Evolutionary conservation across 345 rosid species (phyloP).

Genomic region (Murraya paniculata): DNA sequence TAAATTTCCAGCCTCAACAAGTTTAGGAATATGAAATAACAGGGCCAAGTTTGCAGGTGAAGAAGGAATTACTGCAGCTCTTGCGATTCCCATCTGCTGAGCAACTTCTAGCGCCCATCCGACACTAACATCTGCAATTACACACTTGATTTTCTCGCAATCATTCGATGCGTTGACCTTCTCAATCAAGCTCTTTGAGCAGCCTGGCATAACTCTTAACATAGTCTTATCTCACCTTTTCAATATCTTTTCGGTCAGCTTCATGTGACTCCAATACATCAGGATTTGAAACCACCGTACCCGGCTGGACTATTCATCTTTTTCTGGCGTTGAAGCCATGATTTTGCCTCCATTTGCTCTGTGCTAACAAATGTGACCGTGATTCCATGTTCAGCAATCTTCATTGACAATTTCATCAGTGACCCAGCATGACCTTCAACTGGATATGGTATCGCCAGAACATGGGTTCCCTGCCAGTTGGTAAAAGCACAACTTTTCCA

Average conservation of each 20-base stretch:
- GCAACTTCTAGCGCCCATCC: slow-evolving; percentile 35
- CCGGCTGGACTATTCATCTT: background rate
- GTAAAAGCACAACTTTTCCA: too few species aligned
- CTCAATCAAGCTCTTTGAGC: slow-evolving; percentile 25
- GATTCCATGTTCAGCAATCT: slow-evolving; percentile 31
- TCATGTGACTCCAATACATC: slow-evolving; percentile 8
- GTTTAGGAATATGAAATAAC: slow-evolving; percentile 9
- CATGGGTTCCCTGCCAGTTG: slow-evolving; percentile 23
- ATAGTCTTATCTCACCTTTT: slow-evolving; percentile 5
- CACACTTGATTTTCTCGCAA: slow-evolving; percentile 23
- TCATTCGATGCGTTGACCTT: slow-evolving; percentile 8
- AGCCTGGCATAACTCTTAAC: slow-evolving; percentile 13
- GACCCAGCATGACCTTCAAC: slow-evolving; percentile 36
- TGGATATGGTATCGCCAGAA: slow-evolving; percentile 29
- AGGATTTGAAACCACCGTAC: slow-evolving; percentile 26
- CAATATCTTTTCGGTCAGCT: background rate
- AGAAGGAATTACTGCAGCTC: slow-evolving; percentile 15
- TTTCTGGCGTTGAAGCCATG: slow-evolving; percentile 10
- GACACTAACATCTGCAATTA: slow-evolving; percentile 20
- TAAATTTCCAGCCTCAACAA: slow-evolving; percentile 18
- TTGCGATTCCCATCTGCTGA: slow-evolving; percentile 15
- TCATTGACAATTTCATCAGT: slow-evolving; percentile 32
- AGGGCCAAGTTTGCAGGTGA: slow-evolving; percentile 21
- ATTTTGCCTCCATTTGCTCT: slow-evolving; percentile 16
- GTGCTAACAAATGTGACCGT: slow-evolving; percentile 38